Base-by-base conservation (phyloP, 352 stramenopile genomes). In the Globisporangium takayamanum region DNA sequence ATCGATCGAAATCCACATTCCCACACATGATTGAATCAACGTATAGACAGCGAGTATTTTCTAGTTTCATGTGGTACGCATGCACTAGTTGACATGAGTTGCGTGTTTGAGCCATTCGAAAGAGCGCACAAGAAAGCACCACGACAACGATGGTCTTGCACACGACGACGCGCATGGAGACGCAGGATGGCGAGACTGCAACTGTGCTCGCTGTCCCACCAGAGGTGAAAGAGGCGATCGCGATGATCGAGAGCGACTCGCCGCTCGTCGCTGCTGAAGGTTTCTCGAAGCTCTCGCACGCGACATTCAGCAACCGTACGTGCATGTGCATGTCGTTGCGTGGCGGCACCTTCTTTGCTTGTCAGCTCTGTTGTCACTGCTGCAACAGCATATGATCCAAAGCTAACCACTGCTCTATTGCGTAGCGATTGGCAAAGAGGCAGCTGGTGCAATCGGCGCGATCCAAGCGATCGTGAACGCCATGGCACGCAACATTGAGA, bases 281-380 rank as follows among this genome's bases (percentile, higher is more conserved):
- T 0, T 78, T 90, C 55, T 77, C 77, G 39, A 88, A 88, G 67
- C 71, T 92, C 46, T 78, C 74, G 18, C 80, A 88, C 57, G 74
- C 70, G n/a, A 87, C 78, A 15, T 92, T 92, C 57, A 92, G 89
- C 65, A 78, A 90, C 58, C 73, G 83, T 88, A 51, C 53, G 74
- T 59, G 2, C 20, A 14, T 45, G 12, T 56, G 20, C 50, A 30
- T 30, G 48, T 36, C 11, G 44, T 50, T 33, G 28, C 5, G 28
- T 33, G 28, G 28, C 28, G 28, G 5, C 28, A 33, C 28, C 20
- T 3, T 51, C 4, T 11, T 42, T 46, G 42, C 26, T 57, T 25
- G 11, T 55, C 37, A n/a, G 15, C 41, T 14, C 41, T 46, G 41
- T 45, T 30, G 25, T 36, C 4, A 20, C 46, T 33, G 28, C 41